These are phyloP conservation scores for Suhomyces choctaworum DNA, from an alignment of 1,139 yeast genomes.

Conservation along the genomic window DNA sequence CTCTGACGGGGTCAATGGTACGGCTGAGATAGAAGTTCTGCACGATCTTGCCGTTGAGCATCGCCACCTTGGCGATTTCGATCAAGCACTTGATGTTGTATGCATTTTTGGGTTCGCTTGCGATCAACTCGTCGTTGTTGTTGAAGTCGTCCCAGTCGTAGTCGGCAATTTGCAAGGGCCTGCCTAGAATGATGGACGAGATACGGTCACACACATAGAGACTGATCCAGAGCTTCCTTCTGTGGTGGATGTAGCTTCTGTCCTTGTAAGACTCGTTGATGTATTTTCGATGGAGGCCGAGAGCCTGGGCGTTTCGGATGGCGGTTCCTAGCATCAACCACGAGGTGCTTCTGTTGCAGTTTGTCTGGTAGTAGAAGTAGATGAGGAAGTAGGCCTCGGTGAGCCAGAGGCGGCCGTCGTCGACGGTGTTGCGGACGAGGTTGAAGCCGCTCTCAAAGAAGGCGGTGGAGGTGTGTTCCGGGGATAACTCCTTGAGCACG, in stretches of 20 bases:
- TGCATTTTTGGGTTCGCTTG: slow-evolving; percentile 13
- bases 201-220: slow-evolving; percentile 42
- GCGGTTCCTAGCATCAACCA: slow-evolving; percentile 36
- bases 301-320: slow-evolving; percentile 27
- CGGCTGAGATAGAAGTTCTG: slow-evolving; percentile 37
- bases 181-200: slow-evolving; percentile 39
- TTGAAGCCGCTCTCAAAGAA: slow-evolving; percentile 37
- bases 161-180: slow-evolving; percentile 41
- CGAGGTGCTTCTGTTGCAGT: slow-evolving; percentile 41
- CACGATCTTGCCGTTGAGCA: slow-evolving; percentile 35
- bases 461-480: slow-evolving; percentile 12
- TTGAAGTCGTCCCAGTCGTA: slow-evolving; percentile 43
- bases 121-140: slow-evolving; percentile 13
- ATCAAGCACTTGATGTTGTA: slow-evolving; percentile 16
- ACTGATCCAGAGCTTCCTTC: slow-evolving; percentile 41
- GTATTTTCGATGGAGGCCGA: slow-evolving; percentile 27
- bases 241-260: slow-evolving; percentile 14
- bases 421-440: slow-evolving; percentile 29
- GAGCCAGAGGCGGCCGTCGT: slow-evolving; percentile 44
- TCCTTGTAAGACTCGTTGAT: slow-evolving; percentile 23
- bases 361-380: slow-evolving; percentile 39
- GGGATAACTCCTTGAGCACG: slow-evolving; percentile 16
- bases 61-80: slow-evolving; percentile 17
- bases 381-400: slow-evolving; percentile 42
- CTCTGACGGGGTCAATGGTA: slow-evolving; percentile 32